Evolutionary conservation across 1,284 basidiomycete species (phyloP), one percentile per base, ranked within the genome.

Genomic region (Naganishia sp.): DNA sequence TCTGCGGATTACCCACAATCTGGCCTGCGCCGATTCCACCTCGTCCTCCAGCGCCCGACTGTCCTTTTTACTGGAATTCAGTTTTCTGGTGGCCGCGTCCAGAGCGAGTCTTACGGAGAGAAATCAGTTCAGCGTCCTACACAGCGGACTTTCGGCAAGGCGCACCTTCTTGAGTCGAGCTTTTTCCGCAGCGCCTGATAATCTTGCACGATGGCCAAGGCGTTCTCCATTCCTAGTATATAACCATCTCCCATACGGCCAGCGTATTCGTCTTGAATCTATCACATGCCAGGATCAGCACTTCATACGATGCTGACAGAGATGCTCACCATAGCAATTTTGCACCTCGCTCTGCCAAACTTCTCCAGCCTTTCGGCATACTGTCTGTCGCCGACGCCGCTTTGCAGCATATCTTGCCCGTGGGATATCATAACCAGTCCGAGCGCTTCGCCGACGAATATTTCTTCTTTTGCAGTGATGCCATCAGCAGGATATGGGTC

Each of bases 371-470:
- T 87, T n/a, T 83, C 83, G 10, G 87, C 89, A 88, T 57, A 68
- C 68, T 54, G 48, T 9, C 68, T 39, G 25, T 63, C 49, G 6
- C 48, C 61, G 42, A 73, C 76, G 85, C 64, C 70, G 86, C 88
- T 88, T 72, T 84, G 21, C 86, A 56, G 36, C 72, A 90, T 88
- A 72, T 91, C 86, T 72, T 91, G 88, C 13, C 92, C 91, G 73
- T 92, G 89, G 36, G 84, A 83, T 66, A 91, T 88, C 91, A 94
- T 92, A 49, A 90, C 88, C 59, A 90, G 83, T 1, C 92, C 92
- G 6, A 94, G 81, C 28, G 86, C 85, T 72, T 93, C 91, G 33
- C 90, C 81, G 0, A 88, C 85, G 25, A 89, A 79, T 31, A 79
- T 72, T 68, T 79, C 79, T 15, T 79, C 77, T 68, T 79, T 79